Percentiles rank a stretch among this genome's conserved stretches.
Conservation (phyloP, 1,284 basidiomycete genomes). For the Phaffia rhodozyma region DNA sequence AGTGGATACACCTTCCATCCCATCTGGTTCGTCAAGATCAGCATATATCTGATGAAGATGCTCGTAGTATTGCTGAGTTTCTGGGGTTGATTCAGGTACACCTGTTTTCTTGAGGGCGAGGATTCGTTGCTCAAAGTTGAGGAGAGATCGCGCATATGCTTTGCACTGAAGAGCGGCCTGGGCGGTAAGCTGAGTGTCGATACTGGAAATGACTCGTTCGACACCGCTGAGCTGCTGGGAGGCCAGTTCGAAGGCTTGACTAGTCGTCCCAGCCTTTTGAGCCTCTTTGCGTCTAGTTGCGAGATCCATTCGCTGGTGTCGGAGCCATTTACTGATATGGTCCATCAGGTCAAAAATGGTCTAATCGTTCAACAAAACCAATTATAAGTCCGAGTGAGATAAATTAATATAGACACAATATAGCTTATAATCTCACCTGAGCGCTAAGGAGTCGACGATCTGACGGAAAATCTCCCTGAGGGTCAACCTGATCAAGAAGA, state of each 20-base stretch:
- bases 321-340: constrained; percentile 85
- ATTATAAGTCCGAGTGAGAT: background rate
- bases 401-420: background rate
- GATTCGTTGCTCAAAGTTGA: constrained; percentile 85
- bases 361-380: constrained; percentile 36
- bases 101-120: constrained; percentile 31
- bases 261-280: constrained; percentile 38
- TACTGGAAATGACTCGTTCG: constrained; percentile 66
- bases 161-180: constrained; percentile 88
- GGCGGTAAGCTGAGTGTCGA: constrained; percentile 81
- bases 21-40: constrained; percentile 92
- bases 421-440: constrained; percentile 46
- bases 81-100: constrained; percentile 26
- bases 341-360: constrained; percentile 90
- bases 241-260: constrained; percentile 30
- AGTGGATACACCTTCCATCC: constrained; percentile 96
- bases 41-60: constrained; percentile 92
- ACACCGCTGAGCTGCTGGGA: constrained; percentile 54
- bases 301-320: constrained; percentile 39
- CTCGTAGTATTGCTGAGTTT: constrained; percentile 74
- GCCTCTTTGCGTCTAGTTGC: constrained; percentile 21
- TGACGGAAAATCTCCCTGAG: constrained; percentile 44
- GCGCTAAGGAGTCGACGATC: constrained; percentile 78
- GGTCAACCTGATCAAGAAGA: constrained; percentile 71
- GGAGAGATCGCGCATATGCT: constrained; percentile 83